These are phyloP conservation scores for Pyrenochaeta sp. DNA, from an alignment of 2,329 filamentous ascomycete species.

Conservation along the genomic window DNA sequence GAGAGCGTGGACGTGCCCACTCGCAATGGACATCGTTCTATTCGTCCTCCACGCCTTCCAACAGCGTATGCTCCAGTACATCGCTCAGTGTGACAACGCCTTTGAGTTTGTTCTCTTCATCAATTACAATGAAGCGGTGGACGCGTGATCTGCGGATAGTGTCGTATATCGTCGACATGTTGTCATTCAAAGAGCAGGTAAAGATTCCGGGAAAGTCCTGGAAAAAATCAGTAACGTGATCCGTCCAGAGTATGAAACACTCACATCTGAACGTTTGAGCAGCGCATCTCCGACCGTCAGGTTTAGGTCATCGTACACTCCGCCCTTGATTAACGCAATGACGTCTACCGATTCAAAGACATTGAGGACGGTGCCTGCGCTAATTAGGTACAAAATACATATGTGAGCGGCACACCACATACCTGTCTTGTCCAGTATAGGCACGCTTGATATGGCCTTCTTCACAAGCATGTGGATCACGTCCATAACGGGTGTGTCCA, in stretches of 20 bases:
- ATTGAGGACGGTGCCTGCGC: conserved; percentile 77
- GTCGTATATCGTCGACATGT: conserved; percentile 94
- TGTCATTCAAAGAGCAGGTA: conserved; percentile 90
- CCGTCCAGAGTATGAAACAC: conserved; percentile 21
- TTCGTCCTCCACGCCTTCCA: conserved; percentile 73
- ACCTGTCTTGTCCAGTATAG: conserved; percentile 83
- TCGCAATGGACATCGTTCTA: conserved; percentile 14
- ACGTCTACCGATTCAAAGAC: conserved; percentile 98
- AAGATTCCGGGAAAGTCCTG: conserved; percentile 95
- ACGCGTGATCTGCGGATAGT: conserved; percentile 95
- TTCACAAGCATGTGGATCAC: conserved; percentile 94
- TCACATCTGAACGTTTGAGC: conserved; percentile 79
- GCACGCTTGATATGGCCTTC: conserved; percentile 92
- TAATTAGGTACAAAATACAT: conserved; percentile 6
- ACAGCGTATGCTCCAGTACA: conserved; percentile 92
- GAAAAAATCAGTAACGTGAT: conserved; percentile 23
- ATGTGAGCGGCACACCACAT: conserved; percentile 17
- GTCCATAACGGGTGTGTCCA: conserved; percentile 91
- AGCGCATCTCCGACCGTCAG: conserved; percentile 88
- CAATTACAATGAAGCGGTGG: conserved; percentile 90
- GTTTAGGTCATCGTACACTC: conserved; percentile 88
- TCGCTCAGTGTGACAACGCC: conserved; percentile 94
- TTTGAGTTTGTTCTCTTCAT: conserved; percentile 84
- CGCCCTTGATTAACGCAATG: conserved; percentile 93
- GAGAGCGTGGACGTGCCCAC: conserved; percentile 1